A percentile compares a stretch with the other conserved stretches of the same genome.
Conservation (phyloP, 2,329 filamentous ascomycete genomes). For the Gnomoniopsis sp. region DNA sequence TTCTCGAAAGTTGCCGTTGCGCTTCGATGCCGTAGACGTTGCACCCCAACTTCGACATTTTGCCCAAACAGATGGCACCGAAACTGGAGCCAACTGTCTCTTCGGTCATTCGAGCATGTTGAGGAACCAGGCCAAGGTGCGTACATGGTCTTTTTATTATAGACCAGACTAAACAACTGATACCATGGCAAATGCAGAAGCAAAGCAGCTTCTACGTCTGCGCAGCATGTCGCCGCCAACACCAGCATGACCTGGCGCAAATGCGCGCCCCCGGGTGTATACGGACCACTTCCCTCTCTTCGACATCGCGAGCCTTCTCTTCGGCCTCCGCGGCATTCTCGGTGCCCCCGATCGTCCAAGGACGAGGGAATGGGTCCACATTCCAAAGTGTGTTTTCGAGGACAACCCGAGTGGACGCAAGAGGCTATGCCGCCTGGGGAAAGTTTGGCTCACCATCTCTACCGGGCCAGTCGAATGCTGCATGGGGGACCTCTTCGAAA, state of each 20-base stretch:
- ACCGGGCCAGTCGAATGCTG: slow-evolving; percentile 13
- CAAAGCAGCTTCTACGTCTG: slow-evolving; percentile 38
- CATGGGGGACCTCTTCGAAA: slow-evolving; percentile 8
- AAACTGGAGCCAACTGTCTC: background rate
- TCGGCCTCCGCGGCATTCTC: background rate
- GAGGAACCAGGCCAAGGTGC: slow-evolving; percentile 15
- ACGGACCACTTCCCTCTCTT: background rate
- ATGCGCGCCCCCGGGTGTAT: background rate
- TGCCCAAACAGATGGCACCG: background rate
- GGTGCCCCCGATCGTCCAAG: background rate
- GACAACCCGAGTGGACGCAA: background rate
- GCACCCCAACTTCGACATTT: background rate
- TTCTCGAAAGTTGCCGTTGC: slow-evolving; percentile 8
- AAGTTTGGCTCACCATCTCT: slow-evolving; percentile 14
- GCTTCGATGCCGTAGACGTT: slow-evolving; percentile 3
- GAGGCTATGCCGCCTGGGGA: slow-evolving; percentile 8
- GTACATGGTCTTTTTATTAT: background rate
- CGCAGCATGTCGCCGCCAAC: slow-evolving; percentile 35
- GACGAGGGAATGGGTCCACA: background rate
- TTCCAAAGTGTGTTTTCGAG: background rate
- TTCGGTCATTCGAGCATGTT: slow-evolving; percentile 8
- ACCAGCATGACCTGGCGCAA: slow-evolving; percentile 11
- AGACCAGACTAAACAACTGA: background rate
- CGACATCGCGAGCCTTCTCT: background rate
- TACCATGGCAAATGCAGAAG: slow-evolving; percentile 25